Base-by-base conservation (phyloP, 345 rosid species). In the Moricandia arvensis region DNA sequence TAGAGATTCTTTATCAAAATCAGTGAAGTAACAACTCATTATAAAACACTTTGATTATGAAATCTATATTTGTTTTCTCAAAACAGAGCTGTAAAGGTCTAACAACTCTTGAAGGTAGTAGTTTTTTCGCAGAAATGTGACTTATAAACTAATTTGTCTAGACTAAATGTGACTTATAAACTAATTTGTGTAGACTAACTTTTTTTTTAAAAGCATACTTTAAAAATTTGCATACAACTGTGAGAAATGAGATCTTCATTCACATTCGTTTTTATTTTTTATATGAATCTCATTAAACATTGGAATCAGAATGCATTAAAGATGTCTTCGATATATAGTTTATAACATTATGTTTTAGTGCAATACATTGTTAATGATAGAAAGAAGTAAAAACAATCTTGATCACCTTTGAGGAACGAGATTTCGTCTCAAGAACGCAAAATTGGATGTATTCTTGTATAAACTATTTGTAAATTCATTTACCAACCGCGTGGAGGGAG, bases 1-100 rank as follows among this genome's bases (percentile, higher is more conserved):
- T n/a, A 27, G 11, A 66, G 66, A 21, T 43, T 75, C 63, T 49
- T 38, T 29, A 61, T 51, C 74, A 61, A 68, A 61, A 69, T 75
- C 69, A 75, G 74, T 61, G 68, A 59, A 68, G 61, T 68, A 75
- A 68, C 73, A 49, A 75, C 68, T 26, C 68, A 60, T 59, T 68
- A 34, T 26, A 9, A 49, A 59, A 33, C 16, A 51, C 43, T 59
- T 59, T 33, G 24, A 69, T 35, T 60, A 11, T 68, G 45, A 34
- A 35, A 29, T 21, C 31, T 66, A 10, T 17, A 16, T 8, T 51
- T 10, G 3, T 24, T 26, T 69, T 51, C 33, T 62, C 2, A 38
- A 53, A 4, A 53, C 30, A 53, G 47, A 75, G 69, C 58, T 75
- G 74, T 69, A 69, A 62, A 51, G 37, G 17, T 54, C 37, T 51